Percentiles rank a stretch among this genome's conserved stretches.
Evolutionary conservation across 768 basidiomycete genomes (phyloP).

Genomic region (Pleurotus tuber-regium): DNA sequence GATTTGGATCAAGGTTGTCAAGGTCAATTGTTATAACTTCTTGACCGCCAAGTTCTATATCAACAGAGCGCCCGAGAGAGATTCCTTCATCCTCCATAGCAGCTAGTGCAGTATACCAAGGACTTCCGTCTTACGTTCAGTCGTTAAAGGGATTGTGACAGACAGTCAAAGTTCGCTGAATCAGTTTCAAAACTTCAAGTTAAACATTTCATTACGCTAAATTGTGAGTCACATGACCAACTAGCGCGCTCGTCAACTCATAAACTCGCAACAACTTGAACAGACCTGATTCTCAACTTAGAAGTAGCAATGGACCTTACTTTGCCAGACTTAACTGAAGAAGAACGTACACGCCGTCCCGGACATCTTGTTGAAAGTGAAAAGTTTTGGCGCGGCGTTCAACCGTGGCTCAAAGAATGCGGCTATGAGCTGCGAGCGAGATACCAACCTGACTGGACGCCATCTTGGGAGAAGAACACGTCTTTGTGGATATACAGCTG

Average conservation of each 20-base stretch:
- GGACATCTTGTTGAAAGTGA: neutral
- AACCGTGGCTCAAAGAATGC: constrained; percentile 23
- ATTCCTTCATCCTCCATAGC: constrained; percentile 28
- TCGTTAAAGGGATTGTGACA: neutral
- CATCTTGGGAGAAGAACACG: constrained; percentile 24
- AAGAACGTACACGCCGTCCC: too few relatives aligned
- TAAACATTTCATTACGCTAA: too few relatives aligned
- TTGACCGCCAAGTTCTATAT: constrained; percentile 78
- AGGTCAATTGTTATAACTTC: constrained; percentile 91
- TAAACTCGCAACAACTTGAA: too few relatives aligned
- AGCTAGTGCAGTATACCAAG: too few relatives aligned
- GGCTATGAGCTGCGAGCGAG: constrained; percentile 32
- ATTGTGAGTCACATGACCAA: too few relatives aligned
- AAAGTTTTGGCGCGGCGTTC: constrained; percentile 22
- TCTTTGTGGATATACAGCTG: neutral
- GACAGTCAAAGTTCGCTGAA: too few relatives aligned
- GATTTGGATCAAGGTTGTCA: constrained; percentile 77
- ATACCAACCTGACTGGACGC: constrained; percentile 25
- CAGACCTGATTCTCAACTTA: too few relatives aligned
- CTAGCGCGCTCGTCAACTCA: too few relatives aligned
- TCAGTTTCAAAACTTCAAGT: too few relatives aligned
- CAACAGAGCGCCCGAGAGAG: constrained; percentile 50
- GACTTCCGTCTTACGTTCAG: too few relatives aligned
- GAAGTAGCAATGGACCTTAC: too few relatives aligned
- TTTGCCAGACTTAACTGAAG: too few relatives aligned